Evolutionary conservation across 2,329 filamentous ascomycete genomes (phyloP).

Genomic region (Fusarium albidum): DNA sequence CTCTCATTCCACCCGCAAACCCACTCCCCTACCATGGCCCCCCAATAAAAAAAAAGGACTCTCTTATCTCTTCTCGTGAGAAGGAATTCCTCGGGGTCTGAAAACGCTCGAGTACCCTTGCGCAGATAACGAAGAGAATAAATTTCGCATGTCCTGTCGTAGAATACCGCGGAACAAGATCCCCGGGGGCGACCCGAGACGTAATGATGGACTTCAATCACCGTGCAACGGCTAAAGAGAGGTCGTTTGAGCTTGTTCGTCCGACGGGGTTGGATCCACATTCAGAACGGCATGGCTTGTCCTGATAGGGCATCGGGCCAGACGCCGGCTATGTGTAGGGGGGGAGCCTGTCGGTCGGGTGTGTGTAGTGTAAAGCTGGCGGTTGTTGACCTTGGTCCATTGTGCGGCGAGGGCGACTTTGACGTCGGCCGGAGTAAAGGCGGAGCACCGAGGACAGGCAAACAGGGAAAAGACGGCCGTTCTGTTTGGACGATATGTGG

Average conservation of each 20-base stretch:
- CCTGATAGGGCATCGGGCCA: constrained; percentile 29
- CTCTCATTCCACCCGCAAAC: no score
- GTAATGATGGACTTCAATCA: constrained; percentile 42
- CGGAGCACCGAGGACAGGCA: constrained; percentile 9
- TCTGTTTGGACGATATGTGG: neutral
- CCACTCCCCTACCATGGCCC: no score
- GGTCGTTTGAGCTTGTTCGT: constrained; percentile 2
- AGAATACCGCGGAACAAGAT: constrained; percentile 30
- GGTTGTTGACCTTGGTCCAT: constrained; percentile 38
- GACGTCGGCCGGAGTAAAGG: constrained; percentile 20
- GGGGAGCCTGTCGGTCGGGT: constrained; percentile 17
- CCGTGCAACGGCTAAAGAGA: constrained; percentile 19
- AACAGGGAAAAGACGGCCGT: neutral
- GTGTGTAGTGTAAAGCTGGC: constrained; percentile 32
- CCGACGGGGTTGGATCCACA: constrained; percentile 9
- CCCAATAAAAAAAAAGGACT: no score
- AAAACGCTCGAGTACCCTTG: constrained; percentile 4
- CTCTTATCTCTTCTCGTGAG: constrained; percentile 6
- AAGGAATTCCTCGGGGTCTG: constrained; percentile 29
- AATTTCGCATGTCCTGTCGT: constrained; percentile 21
- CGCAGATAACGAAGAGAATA: constrained; percentile 5
- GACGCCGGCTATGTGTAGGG: constrained; percentile 30
- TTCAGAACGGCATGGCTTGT: constrained; percentile 11
- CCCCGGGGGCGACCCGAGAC: constrained; percentile 22
- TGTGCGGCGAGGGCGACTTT: constrained; percentile 27